Conservation (phyloP, 768 basidiomycete species). For the Guyanaporus albipodus region DNA sequence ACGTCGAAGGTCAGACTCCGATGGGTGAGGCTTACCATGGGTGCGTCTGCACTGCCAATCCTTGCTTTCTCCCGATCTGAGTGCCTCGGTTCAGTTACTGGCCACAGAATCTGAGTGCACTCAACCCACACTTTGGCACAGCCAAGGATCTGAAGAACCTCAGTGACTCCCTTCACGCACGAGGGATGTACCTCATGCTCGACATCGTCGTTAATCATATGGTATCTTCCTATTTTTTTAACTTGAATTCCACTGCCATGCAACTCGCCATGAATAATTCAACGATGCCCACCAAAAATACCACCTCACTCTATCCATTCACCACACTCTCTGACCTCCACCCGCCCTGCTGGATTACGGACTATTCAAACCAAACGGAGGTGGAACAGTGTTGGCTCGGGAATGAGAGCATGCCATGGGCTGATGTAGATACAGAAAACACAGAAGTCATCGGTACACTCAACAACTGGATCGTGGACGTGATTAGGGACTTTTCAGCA, state of each 20-base stretch:
- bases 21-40: constrained; percentile 59
- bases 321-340: constrained; percentile 37
- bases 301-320: constrained; percentile 30
- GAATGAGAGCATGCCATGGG: constrained; percentile 47
- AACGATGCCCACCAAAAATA: constrained; percentile 11
- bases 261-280: constrained; percentile 15
- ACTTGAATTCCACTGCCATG: constrained; percentile 23
- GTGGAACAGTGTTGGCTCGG: constrained; percentile 62
- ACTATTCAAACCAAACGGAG: constrained; percentile 44
- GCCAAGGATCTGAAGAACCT: constrained; percentile 48
- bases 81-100: constrained; percentile 41
- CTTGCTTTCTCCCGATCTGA: not conserved
- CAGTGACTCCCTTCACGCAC: constrained; percentile 42
- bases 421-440: constrained; percentile 56
- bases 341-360: constrained; percentile 37
- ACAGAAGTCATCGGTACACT: constrained; percentile 39
- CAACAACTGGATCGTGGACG: constrained; percentile 44
- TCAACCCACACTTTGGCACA: constrained; percentile 54
- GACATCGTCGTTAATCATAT: constrained; percentile 65
- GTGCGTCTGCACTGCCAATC: constrained; percentile 18
- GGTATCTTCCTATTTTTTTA: constrained; percentile 34
- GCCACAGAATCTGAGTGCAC: constrained; percentile 42
- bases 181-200: constrained; percentile 58
- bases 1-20: constrained; percentile 44
- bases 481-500: constrained; percentile 45